Base-by-base conservation (phyloP, 2,329 filamentous ascomycete species). In the Neofusicoccum laricinum region DNA sequence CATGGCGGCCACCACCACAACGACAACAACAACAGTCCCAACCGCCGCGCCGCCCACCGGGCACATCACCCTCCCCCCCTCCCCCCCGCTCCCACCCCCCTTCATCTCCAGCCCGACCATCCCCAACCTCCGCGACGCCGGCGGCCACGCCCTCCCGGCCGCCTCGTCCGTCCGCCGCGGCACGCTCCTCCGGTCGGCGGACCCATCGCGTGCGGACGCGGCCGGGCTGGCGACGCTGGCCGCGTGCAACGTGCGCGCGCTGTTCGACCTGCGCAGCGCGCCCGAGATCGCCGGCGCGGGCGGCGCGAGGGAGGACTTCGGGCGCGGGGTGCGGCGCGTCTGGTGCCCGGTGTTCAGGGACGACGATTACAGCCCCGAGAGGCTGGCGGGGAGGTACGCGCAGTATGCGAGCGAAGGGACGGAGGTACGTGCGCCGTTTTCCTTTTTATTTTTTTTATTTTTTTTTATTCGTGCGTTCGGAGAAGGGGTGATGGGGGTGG, bases 191-290 rank as follows among this genome's bases (percentile, higher is more conserved):
- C 88, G 91, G 64, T 87, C 87, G 55, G 90, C 88, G 2, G 89
- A 92, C 68, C 86, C 89, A 2, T 69, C 68, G 5, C 68, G 69
- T n/a, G 66, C 76, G 0, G 66, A 69, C 36, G 40, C 34, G 0
- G 48, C 41, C 0, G 73, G 67, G 14, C 75, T 74, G 71, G 43
- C 58, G 2, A 36, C 65, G 11, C 17, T 76, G 0, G 61, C 79
- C 34, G 69, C 74, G 4, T 78, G 91, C 61, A 83, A 84, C n/a
- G 85, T 94, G 25, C 68, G 82, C 79, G 25, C 80, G 83, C 67
- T 91, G 59, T 93, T 88, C 73, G 90, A 93, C 77, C 79, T 93
- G 10, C 84, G 90, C 63, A 89, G 86, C 30, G 75, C 77, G 17
- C 77, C 80, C 17, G 88, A 91, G 77, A 84, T 90, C 61, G 76